Percentiles rank a stretch among this genome's conserved stretches.
phyloP scores from a whole-genome alignment of 2,329 filamentous ascomycete species.

The Macrophomina tecta region DNA sequence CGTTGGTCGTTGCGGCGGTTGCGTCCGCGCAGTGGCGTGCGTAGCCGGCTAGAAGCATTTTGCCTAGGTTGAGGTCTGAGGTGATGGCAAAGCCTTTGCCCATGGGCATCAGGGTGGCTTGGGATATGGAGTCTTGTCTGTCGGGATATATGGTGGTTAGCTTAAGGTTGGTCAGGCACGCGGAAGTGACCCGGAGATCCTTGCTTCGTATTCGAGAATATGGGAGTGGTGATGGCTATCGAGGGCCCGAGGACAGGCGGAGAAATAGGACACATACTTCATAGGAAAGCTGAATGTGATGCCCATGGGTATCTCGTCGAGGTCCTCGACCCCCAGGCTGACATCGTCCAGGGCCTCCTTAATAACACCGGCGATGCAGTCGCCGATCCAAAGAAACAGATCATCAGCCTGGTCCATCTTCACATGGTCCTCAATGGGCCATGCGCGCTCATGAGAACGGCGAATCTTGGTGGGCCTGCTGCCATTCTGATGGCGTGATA shows the following conservation, averaged over 20 bases:
- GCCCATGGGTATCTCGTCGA: constrained; percentile 64
- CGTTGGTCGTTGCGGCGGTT: constrained; percentile 38
- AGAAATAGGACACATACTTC: constrained; percentile 44
- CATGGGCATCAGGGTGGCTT: constrained; percentile 71
- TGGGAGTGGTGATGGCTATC: neutral
- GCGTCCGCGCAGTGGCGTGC: constrained; percentile 54
- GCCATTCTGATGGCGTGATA: constrained; percentile 30
- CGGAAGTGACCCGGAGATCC: constrained; percentile 30
- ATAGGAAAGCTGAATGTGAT: constrained; percentile 76
- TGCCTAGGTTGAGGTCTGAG: constrained; percentile 65
- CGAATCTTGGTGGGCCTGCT: constrained; percentile 53
- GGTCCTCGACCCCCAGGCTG: constrained; percentile 38
- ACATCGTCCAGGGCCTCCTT: constrained; percentile 58
- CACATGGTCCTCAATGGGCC: constrained; percentile 75
- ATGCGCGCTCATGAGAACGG: constrained; percentile 70
- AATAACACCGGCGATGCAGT: constrained; percentile 76
- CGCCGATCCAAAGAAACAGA: constrained; percentile 81
- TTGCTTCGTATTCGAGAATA: neutral
- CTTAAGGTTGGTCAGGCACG: constrained; percentile 22
- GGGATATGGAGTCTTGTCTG: constrained; percentile 64
- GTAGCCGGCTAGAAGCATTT: constrained; percentile 66
- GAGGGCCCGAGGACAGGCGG: neutral
- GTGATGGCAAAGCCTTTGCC: constrained; percentile 73
- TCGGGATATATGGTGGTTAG: constrained; percentile 29
- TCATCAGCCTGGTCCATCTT: constrained; percentile 77